A percentile compares a stretch with the other conserved stretches of the same genome.
These are phyloP conservation scores for Lomentospora prolificans DNA, from an alignment of 2,329 filamentous ascomycete genomes.

Conservation along the genomic window DNA sequence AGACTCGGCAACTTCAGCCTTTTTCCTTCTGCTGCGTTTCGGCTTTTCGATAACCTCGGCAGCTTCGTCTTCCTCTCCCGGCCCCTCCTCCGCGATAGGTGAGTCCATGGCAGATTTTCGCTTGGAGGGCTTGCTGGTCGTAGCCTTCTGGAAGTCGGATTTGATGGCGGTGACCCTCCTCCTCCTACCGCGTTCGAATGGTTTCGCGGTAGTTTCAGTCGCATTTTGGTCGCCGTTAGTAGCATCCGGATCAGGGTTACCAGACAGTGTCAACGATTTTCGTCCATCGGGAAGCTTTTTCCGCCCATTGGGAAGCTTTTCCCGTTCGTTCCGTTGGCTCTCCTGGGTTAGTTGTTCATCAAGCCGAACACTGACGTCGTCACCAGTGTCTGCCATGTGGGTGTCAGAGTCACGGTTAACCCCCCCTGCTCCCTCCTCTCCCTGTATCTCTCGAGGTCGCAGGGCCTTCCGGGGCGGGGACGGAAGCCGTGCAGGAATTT, in stretches of 20 bases:
- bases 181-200: too few species aligned
- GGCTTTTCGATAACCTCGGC: background rate
- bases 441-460: background rate
- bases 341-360: background rate
- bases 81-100: too few species aligned
- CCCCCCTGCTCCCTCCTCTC: background rate
- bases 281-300: background rate
- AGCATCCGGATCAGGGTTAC: too few species aligned
- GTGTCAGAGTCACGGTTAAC: background rate
- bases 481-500: background rate
- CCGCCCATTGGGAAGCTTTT: background rate
- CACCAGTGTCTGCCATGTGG: background rate
- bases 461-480: background rate
- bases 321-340: background rate
- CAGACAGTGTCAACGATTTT: background rate
- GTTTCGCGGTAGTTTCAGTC: too few species aligned
- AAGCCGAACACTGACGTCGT: background rate
- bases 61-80: background rate
- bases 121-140: background rate
- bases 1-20: background rate
- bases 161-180: too few species aligned
- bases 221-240: too few species aligned
- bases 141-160: background rate
- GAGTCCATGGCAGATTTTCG: too few species aligned
- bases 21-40: background rate